Evolutionary conservation across 257 asterid species (phyloP).

Genomic region (Gynochthodes officinalis): DNA sequence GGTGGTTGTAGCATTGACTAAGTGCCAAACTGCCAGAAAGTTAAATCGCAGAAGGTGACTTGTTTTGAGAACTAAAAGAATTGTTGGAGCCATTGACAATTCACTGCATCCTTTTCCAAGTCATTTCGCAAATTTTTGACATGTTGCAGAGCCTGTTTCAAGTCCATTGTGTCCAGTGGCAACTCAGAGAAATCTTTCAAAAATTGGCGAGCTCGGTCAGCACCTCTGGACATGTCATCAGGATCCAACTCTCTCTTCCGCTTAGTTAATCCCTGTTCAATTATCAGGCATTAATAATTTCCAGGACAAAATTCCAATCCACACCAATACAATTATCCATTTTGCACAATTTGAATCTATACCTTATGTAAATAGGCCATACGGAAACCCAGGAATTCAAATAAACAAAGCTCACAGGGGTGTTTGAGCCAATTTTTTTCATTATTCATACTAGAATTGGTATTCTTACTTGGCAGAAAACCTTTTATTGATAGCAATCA

Average conservation of each 20-base stretch:
- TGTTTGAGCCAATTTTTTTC: too few species aligned
- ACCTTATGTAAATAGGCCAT: not conserved
- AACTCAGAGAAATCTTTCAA: constrained; percentile 69
- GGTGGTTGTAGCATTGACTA: not conserved
- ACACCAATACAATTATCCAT: not conserved
- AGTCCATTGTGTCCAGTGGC: constrained; percentile 77
- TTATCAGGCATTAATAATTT: not conserved
- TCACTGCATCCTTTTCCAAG: constrained; percentile 63
- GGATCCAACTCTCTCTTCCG: constrained; percentile 63
- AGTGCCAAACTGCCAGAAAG: not conserved
- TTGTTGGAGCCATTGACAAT: constrained; percentile 74
- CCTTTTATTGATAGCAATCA: too few species aligned
- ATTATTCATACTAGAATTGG: too few species aligned
- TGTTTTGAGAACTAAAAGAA: constrained; percentile 33
- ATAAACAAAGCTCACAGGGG: too few species aligned
- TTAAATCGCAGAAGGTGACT: not conserved
- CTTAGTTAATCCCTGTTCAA: constrained; percentile 51
- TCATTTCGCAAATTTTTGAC: constrained; percentile 52
- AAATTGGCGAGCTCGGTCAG: constrained; percentile 73
- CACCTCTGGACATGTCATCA: constrained; percentile 59
- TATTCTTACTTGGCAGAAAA: too few species aligned
- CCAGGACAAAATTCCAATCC: not conserved
- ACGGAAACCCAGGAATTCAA: too few species aligned
- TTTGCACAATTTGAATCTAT: not conserved
- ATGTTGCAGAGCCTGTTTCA: constrained; percentile 45